Conservation (phyloP, 495 filamentous ascomycete genomes). For the Amphirosellinia nigrospora region DNA sequence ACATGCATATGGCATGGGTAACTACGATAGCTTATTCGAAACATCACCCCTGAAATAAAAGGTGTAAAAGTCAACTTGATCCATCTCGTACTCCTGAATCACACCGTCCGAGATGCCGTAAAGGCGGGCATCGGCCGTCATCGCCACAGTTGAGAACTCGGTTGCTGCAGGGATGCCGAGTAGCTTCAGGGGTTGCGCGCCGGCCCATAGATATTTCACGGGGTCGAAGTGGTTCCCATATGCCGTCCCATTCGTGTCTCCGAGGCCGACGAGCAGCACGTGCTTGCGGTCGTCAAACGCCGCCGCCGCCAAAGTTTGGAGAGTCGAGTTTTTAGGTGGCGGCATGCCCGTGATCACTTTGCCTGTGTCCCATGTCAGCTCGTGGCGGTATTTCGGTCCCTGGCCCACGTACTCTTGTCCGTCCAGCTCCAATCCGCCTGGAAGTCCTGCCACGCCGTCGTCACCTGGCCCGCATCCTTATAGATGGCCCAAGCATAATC, state of each 20-base stretch:
- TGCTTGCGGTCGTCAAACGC: not conserved
- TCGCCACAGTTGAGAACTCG: not conserved
- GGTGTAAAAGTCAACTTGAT: not conserved
- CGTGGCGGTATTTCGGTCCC: not conserved
- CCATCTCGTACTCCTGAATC: not conserved
- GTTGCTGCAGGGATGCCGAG: not conserved
- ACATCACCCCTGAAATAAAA: not conserved
- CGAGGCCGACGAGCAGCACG: not conserved
- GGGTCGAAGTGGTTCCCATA: not conserved
- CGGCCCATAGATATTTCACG: not conserved
- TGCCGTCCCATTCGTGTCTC: not conserved
- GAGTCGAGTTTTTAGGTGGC: not conserved
- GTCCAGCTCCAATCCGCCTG: not conserved
- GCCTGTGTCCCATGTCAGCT: not conserved
- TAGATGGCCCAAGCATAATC: not conserved
- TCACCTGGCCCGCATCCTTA: not conserved
- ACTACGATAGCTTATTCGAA: not conserved
- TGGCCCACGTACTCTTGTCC: not conserved
- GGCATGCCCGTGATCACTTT: not conserved
- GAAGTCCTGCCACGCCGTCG: not conserved
- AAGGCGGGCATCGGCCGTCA: not conserved
- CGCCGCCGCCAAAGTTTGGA: not conserved
- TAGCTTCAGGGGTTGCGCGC: not conserved
- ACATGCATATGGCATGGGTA: not conserved
- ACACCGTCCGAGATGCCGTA: not conserved